These are phyloP conservation scores for Globisporangium megalacanthum DNA, from an alignment of 352 stramenopile species.

Conservation along the genomic window DNA sequence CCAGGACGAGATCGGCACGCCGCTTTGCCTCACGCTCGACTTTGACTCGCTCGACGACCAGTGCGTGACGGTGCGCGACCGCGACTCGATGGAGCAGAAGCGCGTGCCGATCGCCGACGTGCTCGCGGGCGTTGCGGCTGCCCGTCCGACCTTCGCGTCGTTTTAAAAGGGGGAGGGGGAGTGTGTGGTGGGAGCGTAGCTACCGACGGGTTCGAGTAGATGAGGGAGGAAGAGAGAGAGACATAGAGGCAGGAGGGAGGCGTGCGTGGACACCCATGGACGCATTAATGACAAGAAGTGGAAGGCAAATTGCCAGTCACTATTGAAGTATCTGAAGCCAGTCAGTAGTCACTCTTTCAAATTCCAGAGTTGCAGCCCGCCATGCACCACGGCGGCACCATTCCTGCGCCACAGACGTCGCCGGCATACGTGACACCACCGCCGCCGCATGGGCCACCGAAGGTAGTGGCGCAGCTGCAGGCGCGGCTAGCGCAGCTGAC, in stretches of 20 bases:
- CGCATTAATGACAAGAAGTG: no score
- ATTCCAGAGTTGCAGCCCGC: no score
- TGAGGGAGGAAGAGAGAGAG: no score
- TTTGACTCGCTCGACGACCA: constrained; percentile 96
- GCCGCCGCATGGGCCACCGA: no score
- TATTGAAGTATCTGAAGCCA: no score
- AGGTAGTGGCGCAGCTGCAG: constrained; percentile 16
- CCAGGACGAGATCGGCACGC: constrained; percentile 96
- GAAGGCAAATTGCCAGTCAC: no score
- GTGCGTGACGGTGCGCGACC: constrained; percentile 94
- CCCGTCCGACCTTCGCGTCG: constrained; percentile 9
- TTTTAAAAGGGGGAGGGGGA: constrained; percentile 8
- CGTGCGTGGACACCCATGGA: no score
- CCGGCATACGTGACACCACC: background rate
- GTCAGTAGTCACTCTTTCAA: no score
- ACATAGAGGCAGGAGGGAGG: no score
- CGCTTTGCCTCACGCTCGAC: constrained; percentile 97
- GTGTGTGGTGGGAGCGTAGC: background rate
- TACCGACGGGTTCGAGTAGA: background rate
- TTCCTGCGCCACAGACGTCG: constrained; percentile 6
- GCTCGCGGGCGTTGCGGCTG: constrained; percentile 20
- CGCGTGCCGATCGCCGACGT: constrained; percentile 91
- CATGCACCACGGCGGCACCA: no score
- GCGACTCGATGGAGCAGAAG: constrained; percentile 95
- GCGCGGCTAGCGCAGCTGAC: constrained; percentile 33